Conservation (phyloP, 768 basidiomycete genomes). For the Leccinum subtestaceum region DNA sequence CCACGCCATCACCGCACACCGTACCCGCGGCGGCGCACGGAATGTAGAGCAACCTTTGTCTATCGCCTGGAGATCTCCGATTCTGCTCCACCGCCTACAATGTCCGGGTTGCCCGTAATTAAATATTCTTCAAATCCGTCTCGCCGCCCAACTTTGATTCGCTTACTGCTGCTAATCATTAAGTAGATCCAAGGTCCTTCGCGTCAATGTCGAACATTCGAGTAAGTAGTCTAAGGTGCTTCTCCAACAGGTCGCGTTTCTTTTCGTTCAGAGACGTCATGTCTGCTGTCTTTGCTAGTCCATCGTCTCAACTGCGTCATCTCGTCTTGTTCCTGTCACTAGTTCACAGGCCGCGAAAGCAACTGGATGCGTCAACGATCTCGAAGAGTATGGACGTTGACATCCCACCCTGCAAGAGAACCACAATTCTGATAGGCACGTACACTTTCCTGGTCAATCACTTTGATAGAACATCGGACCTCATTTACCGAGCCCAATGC, state of each 20-base stretch:
- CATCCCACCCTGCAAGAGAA: not conserved
- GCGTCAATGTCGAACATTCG: not conserved
- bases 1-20: conserved; percentile 1
- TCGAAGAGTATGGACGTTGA: not conserved
- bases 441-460: not conserved
- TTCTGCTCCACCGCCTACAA: not conserved
- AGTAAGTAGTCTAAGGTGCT: not conserved
- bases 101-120: not conserved
- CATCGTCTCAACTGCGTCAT: not conserved
- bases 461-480: not conserved
- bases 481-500: not conserved
- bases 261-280: not conserved
- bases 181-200: not conserved
- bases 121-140: not conserved
- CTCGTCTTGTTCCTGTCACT: not conserved
- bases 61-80: not conserved
- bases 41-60: not conserved
- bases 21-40: not conserved
- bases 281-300: not conserved
- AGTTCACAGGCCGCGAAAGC: not conserved
- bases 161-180: not conserved
- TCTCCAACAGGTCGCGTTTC: not conserved
- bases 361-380: not conserved
- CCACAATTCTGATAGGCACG: not conserved
- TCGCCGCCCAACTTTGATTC: not conserved